phyloP scores from a whole-genome alignment of 2,329 filamentous ascomycete species.

The Verruconis gallopava region DNA sequence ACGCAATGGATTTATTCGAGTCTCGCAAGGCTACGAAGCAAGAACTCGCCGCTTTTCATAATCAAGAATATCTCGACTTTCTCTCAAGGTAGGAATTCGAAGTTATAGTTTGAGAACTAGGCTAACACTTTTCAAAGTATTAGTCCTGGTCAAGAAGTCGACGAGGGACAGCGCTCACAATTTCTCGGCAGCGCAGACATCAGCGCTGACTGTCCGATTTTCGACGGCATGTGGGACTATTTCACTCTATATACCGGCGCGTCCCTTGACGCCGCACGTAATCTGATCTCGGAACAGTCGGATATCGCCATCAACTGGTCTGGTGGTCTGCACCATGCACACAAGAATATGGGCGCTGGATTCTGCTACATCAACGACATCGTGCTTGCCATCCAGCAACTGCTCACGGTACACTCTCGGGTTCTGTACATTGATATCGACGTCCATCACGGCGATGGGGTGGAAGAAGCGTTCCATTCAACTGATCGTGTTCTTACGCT shows the following conservation, averaged over 20 bases:
- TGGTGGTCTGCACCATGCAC: slow-evolving; percentile 89
- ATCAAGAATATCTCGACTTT: slow-evolving; percentile 81
- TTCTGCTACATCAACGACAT: slow-evolving; percentile 99
- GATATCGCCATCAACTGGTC: slow-evolving; percentile 98
- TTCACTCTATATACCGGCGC: slow-evolving; percentile 87
- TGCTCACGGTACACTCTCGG: slow-evolving; percentile 67
- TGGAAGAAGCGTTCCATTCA: slow-evolving; percentile 60
- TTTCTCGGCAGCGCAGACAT: slow-evolving; percentile 8
- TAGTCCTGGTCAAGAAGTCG: slow-evolving; percentile 1
- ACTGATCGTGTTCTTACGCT: slow-evolving; percentile 60
- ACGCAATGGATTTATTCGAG: slow-evolving; percentile 90
- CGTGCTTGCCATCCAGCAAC: slow-evolving; percentile 79
- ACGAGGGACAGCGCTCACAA: slow-evolving; percentile 2
- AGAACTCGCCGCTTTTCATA: slow-evolving; percentile 78
- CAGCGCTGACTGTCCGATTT: slow-evolving; percentile 85
- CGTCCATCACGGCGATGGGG: slow-evolving; percentile 55
- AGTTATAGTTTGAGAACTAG: background rate
- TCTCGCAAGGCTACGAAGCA: slow-evolving; percentile 74
- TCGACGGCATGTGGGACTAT: slow-evolving; percentile 91
- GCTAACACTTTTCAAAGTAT: slow-evolving; percentile 2
- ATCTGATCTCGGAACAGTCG: slow-evolving; percentile 72
- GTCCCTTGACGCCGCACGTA: slow-evolving; percentile 80
- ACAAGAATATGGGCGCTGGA: slow-evolving; percentile 82
- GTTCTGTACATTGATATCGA: slow-evolving; percentile 79
- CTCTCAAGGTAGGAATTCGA: slow-evolving; percentile 36